Percentiles rank a stretch among this genome's conserved stretches.
Evolutionary conservation across 2,329 filamentous ascomycete genomes (phyloP).

Genomic region (Aspergillus texensis): DNA sequence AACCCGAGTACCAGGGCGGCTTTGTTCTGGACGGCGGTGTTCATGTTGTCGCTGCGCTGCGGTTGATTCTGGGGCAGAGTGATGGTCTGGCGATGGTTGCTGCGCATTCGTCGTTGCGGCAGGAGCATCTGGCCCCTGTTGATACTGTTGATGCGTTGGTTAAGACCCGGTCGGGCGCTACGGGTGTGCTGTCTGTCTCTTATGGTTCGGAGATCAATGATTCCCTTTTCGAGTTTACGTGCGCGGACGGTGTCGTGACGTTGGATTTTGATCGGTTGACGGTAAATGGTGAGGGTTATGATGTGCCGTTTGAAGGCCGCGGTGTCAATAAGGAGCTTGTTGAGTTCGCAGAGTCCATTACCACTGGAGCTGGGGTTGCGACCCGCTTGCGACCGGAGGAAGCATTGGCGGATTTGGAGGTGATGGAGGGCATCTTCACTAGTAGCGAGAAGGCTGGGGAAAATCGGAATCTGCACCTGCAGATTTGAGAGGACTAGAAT

Average conservation of each 20-base stretch:
- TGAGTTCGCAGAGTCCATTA: constrained; percentile 55
- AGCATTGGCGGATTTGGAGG: constrained; percentile 55
- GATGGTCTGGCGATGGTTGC: constrained; percentile 48
- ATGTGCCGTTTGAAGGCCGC: constrained; percentile 52
- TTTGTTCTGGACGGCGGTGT: constrained; percentile 63
- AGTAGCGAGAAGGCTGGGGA: constrained; percentile 36
- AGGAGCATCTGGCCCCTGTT: constrained; percentile 56
- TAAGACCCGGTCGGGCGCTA: constrained; percentile 50
- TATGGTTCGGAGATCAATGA: constrained; percentile 57
- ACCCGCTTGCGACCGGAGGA: constrained; percentile 52
- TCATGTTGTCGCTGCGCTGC: constrained; percentile 56
- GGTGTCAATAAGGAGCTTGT: constrained; percentile 57
- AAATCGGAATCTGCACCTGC: constrained; percentile 27
- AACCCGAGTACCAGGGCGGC: constrained; percentile 59
- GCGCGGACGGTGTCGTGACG: constrained; percentile 54
- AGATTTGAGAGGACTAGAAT: constrained; percentile 16
- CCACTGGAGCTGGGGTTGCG: constrained; percentile 43
- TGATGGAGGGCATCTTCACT: constrained; percentile 43
- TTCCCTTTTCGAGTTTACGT: constrained; percentile 53
- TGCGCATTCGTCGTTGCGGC: constrained; percentile 54
- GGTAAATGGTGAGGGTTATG: constrained; percentile 40
- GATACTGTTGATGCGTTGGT: constrained; percentile 60
- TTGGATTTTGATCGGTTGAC: constrained; percentile 42
- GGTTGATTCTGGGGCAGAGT: constrained; percentile 51
- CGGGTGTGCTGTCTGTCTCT: constrained; percentile 54